A percentile compares a stretch with the other conserved stretches of the same genome.
Evolutionary conservation across 768 basidiomycete genomes (phyloP).

Genomic region (Chalciporus chontae): DNA sequence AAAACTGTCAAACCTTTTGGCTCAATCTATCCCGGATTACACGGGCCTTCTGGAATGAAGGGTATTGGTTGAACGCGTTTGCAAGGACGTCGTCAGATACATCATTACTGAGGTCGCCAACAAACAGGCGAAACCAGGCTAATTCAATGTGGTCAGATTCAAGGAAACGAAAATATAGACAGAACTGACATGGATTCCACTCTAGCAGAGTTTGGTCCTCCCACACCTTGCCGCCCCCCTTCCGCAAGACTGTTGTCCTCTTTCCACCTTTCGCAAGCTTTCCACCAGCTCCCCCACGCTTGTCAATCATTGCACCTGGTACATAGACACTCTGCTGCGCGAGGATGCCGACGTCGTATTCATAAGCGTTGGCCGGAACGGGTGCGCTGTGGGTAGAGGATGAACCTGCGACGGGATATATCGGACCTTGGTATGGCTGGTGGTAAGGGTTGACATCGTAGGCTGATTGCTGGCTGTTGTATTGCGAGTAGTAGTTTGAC

Average conservation of each 20-base stretch:
- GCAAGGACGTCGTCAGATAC: constrained; percentile 93
- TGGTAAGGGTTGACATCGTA: constrained; percentile 77
- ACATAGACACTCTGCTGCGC: constrained; percentile 92
- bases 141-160: constrained; percentile 4
- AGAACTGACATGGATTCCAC: constrained; percentile 88
- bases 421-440: constrained; percentile 74
- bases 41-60: constrained; percentile 91
- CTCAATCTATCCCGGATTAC: constrained; percentile 94
- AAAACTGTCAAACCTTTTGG: constrained; percentile 64
- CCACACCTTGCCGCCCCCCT: constrained; percentile 96
- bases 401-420: constrained; percentile 60
- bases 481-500: constrained; percentile 46
- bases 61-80: constrained; percentile 90
- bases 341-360: constrained; percentile 87
- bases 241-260: constrained; percentile 88
- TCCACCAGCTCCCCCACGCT: constrained; percentile 80
- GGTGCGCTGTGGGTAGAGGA: constrained; percentile 71
- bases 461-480: constrained; percentile 50
- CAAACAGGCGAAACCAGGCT: constrained; percentile 98
- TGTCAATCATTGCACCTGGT: constrained; percentile 87
- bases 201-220: constrained; percentile 96
- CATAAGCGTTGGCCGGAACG: constrained; percentile 86
- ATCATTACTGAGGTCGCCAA: constrained; percentile 97
- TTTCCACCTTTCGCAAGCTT: constrained; percentile 89
- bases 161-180: neutral